A percentile compares a stretch with the other conserved stretches of the same genome.
phyloP scores from a whole-genome alignment of 208 protist genomes.

The Crithidia fasciculata region DNA sequence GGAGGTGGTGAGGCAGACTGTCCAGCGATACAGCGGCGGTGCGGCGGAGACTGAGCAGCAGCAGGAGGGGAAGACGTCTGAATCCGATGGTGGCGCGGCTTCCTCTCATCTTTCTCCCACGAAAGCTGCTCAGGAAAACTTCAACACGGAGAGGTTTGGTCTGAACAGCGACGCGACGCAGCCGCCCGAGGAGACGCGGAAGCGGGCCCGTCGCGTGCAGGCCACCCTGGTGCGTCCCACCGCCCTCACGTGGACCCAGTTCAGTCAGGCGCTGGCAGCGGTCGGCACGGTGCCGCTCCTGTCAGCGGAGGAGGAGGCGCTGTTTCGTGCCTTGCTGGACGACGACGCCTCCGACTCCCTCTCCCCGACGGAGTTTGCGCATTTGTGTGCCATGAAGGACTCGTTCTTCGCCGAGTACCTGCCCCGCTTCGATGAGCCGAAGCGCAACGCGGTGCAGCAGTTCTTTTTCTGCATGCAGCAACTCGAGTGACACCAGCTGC shows the following conservation, averaged over 20 bases:
- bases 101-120: no score
- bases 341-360: conserved; percentile 63
- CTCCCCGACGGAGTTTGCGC: conserved; percentile 60
- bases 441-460: conserved; percentile 62
- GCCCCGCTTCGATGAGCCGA: conserved; percentile 56
- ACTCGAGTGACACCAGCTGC: conserved; percentile 34
- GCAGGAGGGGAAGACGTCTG: no score
- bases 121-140: background rate
- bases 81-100: no score
- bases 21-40: conserved; percentile 16
- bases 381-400: conserved; percentile 47
- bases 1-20: conserved; percentile 1
- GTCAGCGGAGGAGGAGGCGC: conserved; percentile 36
- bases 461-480: conserved; percentile 85
- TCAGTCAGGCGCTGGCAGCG: conserved; percentile 46
- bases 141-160: conserved; percentile 9
- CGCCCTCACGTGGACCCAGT: conserved; percentile 53
- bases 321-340: conserved; percentile 64
- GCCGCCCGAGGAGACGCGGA: background rate
- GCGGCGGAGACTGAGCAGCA: background rate
- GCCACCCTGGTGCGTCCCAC: conserved; percentile 39
- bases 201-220: background rate
- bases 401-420: conserved; percentile 50
- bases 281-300: conserved; percentile 40
- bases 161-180: background rate